Evolutionary conservation across 371 early-diverging fungal species (phyloP), one percentile per base, ranked within the genome.

Genomic region (Zychaea mexicana): DNA sequence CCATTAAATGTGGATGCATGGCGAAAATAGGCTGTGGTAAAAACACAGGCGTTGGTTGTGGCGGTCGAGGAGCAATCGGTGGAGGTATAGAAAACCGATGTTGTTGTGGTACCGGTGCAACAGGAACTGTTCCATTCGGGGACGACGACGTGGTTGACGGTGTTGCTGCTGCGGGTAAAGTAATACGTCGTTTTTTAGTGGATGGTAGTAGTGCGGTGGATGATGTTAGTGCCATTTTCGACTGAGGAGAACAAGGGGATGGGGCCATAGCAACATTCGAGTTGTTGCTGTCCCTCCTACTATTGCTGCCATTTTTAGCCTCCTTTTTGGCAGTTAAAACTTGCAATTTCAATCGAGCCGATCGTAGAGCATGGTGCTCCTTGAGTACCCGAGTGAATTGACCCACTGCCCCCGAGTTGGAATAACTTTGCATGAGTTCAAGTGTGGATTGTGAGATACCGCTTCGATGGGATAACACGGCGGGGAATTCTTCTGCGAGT

Each of bases 11-110:
- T 17, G 55, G 55, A 54, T 54, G 55, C 32, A 54, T 33, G 9
- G 55, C 55, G 21, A 54, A 33, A 19, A 54, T 54, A 6, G 55
- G 55, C 13, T 54, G 55, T 3, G 55, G 55, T n/a, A 54, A 22
- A 33, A 54, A 54, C 8, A 54, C 55, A 27, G 55, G 55, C 0
- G 55, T 54, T 0, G 31, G 31, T 31, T 54, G 55, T 4, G 55
- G 55, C 21, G 55, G 55, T 0, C 55, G 55, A 17, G 55, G 55
- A 7, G 55, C 55, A 31, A 54, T 54, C 0, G 55, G 30, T 22
- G 17, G 55, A 10, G 55, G 55, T 15, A 19, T 8, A 4, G 55
- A 54, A 3, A 17, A 17, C n/a, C 55, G 55, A 30, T 52, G 52
- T 52, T 52, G 24, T 12, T 28, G n/a, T 12, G 22, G 19, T 8